Evolutionary conservation across 192 early-diverging fungal species (phyloP), one percentile per base, ranked within the genome.

Genomic region (Coemansia sp.): DNA sequence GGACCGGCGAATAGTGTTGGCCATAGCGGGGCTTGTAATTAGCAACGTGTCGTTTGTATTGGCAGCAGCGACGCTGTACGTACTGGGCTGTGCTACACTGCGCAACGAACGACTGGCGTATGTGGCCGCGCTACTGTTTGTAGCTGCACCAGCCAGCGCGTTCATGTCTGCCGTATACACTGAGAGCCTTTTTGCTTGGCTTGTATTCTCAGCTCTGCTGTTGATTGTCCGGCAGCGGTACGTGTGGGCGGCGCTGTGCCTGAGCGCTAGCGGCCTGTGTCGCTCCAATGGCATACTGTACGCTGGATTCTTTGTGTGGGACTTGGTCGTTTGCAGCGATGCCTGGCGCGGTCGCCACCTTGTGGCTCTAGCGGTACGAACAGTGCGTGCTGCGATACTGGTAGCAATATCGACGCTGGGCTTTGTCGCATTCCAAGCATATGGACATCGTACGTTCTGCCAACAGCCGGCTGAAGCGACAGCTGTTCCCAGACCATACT

Each of bases 81-180:
- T 77, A 85, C 91, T 88, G 67, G 77, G 84, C 13, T 47, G 64
- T 63, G 35, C 39, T 21, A 62, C 85, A 28, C 55, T 85, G 43
- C 59, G 69, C 10, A 77, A 86, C 63, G 79, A 89, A 61, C 75
- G 75, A 21, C 77, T 92, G 38, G 89, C 93, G 9, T 88, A 78
- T 28, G 49, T 89, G 2, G 84, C 92, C 6, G 86, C 91, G 0
- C 61, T 95, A 30, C 84, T 93, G 14, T 98, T 89, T 69, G 86
- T 85, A 61, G 61, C 93, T 30, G 90, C 91, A 4, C 94, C 94
- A 6, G 87, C 93, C 9, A 87, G 87, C 13, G 86, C 94, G 58
- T 96, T 98, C 68, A 91, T 96, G 90, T 93, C 95, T 14, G 82
- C 93, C 4, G 86, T 93, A 69, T 95, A 96, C 63, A 89, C 96